Percentiles rank a stretch among this genome's conserved stretches.
Evolutionary conservation across 345 rosid genomes (phyloP).

Genomic region (Luvunga scandens): DNA sequence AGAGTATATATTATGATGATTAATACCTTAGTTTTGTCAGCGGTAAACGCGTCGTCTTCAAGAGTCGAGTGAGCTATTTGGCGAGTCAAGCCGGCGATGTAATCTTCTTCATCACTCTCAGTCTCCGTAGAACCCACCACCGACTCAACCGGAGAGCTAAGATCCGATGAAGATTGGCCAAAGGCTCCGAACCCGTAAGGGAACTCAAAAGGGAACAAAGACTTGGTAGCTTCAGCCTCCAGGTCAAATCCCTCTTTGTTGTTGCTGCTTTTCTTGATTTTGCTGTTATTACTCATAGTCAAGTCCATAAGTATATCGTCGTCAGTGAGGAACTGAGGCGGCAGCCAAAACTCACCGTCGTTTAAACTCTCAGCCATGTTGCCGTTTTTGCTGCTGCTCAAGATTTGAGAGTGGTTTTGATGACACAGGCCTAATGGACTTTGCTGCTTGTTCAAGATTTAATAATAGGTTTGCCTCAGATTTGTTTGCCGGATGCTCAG

Average conservation of each 20-base stretch:
- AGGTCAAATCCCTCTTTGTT: slow-evolving; percentile 8
- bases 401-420: slow-evolving; percentile 2
- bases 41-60: slow-evolving; percentile 23
- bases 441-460: slow-evolving; percentile 43
- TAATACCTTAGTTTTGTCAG: slow-evolving; percentile 36
- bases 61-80: slow-evolving; percentile 46
- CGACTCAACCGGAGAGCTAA: slow-evolving; percentile 63
- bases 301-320: slow-evolving; percentile 44
- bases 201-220: slow-evolving; percentile 21
- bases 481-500: slow-evolving; percentile 25
- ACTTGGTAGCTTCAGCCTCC: slow-evolving; percentile 20
- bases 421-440: neutral
- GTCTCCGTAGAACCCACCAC: slow-evolving; percentile 52
- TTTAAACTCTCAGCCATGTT: slow-evolving; percentile 56
- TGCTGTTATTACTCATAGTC: neutral
- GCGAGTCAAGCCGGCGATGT: slow-evolving; percentile 37
- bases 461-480: slow-evolving; percentile 27
- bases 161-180: slow-evolving; percentile 36
- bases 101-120: slow-evolving; percentile 61
- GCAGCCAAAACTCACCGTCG: slow-evolving; percentile 78
- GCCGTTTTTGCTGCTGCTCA: neutral
- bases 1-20: neutral
- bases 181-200: slow-evolving; percentile 33
- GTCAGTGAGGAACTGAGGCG: slow-evolving; percentile 68
- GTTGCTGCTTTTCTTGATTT: neutral